Conservation (phyloP, 495 filamentous ascomycete species). For the Penicillium cataractarum region DNA sequence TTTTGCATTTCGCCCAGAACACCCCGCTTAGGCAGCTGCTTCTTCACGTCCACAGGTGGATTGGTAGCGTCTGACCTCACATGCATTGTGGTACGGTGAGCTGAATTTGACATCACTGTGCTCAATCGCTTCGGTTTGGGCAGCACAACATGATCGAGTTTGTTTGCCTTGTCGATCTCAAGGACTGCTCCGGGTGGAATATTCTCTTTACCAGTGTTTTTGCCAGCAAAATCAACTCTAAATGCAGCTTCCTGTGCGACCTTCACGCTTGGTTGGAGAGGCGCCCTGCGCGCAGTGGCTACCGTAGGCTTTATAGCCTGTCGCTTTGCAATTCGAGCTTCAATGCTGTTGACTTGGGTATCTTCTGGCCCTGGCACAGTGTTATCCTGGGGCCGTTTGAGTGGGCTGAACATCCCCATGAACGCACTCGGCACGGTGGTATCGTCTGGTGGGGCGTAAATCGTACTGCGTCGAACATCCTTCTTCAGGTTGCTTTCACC, state of each 20-base stretch:
- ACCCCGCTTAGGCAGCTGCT: slow-evolving; percentile 1
- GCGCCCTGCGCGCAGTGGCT: slow-evolving; percentile 33
- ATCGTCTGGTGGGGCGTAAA: slow-evolving; percentile 49
- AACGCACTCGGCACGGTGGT: slow-evolving; percentile 45
- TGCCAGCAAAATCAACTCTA: slow-evolving; percentile 41
- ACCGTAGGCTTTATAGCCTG: slow-evolving; percentile 34
- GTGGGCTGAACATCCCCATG: slow-evolving; percentile 45
- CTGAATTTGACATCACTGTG: slow-evolving; percentile 2
- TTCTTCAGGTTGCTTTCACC: slow-evolving; percentile 31
- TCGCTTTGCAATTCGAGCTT: slow-evolving; percentile 33
- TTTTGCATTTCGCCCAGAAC: slow-evolving; percentile 17
- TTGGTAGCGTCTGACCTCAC: slow-evolving; percentile 13
- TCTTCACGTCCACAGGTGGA: slow-evolving; percentile 7
- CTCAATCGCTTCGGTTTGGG: slow-evolving; percentile 14
- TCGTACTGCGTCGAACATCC: slow-evolving; percentile 39
- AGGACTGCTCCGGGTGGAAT: slow-evolving; percentile 40
- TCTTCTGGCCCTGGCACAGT: slow-evolving; percentile 12
- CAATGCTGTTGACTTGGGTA: slow-evolving; percentile 29
- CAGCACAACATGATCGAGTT: background rate
- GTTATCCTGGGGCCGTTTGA: slow-evolving; percentile 25
- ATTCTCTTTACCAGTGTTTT: slow-evolving; percentile 54
- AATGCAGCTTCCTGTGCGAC: slow-evolving; percentile 35
- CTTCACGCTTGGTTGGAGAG: slow-evolving; percentile 42
- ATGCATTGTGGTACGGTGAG: background rate
- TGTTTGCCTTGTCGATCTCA: slow-evolving; percentile 23